phyloP scores from a whole-genome alignment of 106 monocot species.

The Iris macrosiphon region DNA sequence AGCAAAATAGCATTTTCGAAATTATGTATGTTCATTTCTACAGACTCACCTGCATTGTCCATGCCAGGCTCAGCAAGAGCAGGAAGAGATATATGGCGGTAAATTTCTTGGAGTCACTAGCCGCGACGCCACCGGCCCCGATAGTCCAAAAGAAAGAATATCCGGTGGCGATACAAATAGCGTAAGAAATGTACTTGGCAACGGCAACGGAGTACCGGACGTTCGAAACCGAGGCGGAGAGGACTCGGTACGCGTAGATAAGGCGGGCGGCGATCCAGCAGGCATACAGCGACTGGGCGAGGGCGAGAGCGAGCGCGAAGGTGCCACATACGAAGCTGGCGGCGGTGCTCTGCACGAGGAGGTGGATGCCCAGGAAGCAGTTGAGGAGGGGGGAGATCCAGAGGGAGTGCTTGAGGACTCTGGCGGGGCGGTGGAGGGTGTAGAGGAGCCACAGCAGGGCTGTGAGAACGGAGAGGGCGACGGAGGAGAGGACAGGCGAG shows the following conservation, averaged over 20 bases:
- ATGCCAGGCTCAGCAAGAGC: slow-evolving; percentile 53
- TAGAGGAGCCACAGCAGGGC: slow-evolving; percentile 26
- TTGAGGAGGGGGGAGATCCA: slow-evolving; percentile 49
- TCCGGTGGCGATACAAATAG: slow-evolving; percentile 13
- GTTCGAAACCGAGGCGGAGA: slow-evolving; percentile 15
- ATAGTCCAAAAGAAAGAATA: slow-evolving; percentile 45
- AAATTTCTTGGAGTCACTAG: slow-evolving; percentile 12
- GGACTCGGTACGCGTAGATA: slow-evolving; percentile 23
- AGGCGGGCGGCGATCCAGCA: slow-evolving; percentile 53
- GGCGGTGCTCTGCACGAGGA: slow-evolving; percentile 26
- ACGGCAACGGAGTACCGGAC: background rate
- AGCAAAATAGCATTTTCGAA: no score
- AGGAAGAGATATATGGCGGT: slow-evolving; percentile 27
- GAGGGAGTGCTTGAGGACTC: slow-evolving; percentile 32
- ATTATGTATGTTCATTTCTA: no score
- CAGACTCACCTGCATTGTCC: slow-evolving; percentile 82
- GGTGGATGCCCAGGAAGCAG: slow-evolving; percentile 22
- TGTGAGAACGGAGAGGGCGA: slow-evolving; percentile 9
- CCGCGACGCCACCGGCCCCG: slow-evolving; percentile 32
- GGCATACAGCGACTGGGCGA: slow-evolving; percentile 37
- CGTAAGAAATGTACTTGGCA: slow-evolving; percentile 6
- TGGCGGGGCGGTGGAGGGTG: slow-evolving; percentile 22
- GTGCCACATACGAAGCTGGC: slow-evolving; percentile 21
- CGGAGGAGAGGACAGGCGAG: slow-evolving; percentile 40
- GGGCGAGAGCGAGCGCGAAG: slow-evolving; percentile 6